phyloP scores from a whole-genome alignment of 2,329 filamentous ascomycete species.

The Pseudogymnoascus sp. region DNA sequence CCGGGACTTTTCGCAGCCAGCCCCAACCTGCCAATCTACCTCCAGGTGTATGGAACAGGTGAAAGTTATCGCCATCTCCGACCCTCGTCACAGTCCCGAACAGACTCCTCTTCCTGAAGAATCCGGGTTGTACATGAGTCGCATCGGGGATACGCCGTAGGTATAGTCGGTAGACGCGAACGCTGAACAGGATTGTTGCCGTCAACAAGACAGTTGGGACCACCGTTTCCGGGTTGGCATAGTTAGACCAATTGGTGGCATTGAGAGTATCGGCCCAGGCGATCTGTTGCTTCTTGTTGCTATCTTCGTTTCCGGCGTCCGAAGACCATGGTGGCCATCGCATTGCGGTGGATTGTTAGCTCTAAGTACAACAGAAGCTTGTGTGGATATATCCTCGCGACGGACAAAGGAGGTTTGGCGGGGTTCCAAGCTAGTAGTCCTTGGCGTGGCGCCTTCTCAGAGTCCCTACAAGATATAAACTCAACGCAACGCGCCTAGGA shows the following conservation, averaged over 20 bases:
- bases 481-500: neutral
- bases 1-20: constrained; percentile 73
- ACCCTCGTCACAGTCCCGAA: constrained; percentile 87
- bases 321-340: constrained; percentile 43
- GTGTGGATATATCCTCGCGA: neutral
- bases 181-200: constrained; percentile 44
- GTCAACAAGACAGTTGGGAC: constrained; percentile 48
- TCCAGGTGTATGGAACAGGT: constrained; percentile 91
- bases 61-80: constrained; percentile 93
- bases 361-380: neutral
- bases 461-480: neutral
- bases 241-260: constrained; percentile 46
- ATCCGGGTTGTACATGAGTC: constrained; percentile 63
- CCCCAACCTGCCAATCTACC: constrained; percentile 83
- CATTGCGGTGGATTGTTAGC: constrained; percentile 30
- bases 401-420: constrained; percentile 6
- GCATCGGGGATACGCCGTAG: constrained; percentile 78
- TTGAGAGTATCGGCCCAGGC: constrained; percentile 39
- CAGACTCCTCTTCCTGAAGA: constrained; percentile 68
- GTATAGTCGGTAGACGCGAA: constrained; percentile 64
- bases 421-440: neutral
- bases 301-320: constrained; percentile 20
- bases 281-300: constrained; percentile 30
- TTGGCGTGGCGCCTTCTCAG: neutral
- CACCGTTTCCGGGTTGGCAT: constrained; percentile 47